A percentile compares a stretch with the other conserved stretches of the same genome.
Conservation (phyloP, 2,329 filamentous ascomycete genomes). For the Fusarium sororula region DNA sequence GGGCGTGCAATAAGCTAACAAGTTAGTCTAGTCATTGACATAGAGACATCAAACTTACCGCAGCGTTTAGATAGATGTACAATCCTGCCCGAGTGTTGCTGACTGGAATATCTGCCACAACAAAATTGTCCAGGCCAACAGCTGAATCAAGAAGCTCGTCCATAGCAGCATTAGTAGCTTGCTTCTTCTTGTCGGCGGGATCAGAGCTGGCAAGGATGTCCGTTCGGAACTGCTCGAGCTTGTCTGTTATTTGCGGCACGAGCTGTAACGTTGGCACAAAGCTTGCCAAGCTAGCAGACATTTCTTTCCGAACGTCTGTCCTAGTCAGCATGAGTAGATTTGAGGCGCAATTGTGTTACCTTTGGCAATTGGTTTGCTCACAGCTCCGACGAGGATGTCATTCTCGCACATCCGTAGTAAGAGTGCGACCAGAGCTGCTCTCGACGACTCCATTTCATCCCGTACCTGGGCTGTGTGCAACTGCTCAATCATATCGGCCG, state of each 20-base stretch:
- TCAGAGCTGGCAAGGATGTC: conserved; percentile 66
- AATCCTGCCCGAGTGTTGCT: conserved; percentile 82
- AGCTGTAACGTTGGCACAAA: conserved; percentile 69
- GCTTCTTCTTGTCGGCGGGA: conserved; percentile 62
- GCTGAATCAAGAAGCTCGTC: conserved; percentile 67
- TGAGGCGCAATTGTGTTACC: conserved; percentile 48
- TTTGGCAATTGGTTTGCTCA: conserved; percentile 63
- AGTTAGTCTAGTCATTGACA: neutral
- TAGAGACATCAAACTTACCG: conserved; percentile 60
- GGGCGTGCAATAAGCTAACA: conserved; percentile 80
- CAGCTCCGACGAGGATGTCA: conserved; percentile 59
- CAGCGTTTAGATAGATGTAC: conserved; percentile 85
- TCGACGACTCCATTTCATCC: conserved; percentile 68
- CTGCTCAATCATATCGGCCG: conserved; percentile 58
- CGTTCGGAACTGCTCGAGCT: conserved; percentile 66
- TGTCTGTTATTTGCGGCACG: conserved; percentile 61
- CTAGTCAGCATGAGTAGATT: neutral
- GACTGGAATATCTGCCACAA: conserved; percentile 71
- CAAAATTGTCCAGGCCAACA: conserved; percentile 64
- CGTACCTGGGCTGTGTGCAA: conserved; percentile 55
- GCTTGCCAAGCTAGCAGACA: conserved; percentile 60
- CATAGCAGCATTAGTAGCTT: conserved; percentile 58
- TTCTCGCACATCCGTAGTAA: conserved; percentile 71
- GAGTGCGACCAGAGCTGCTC: conserved; percentile 71
- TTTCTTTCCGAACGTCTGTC: conserved; percentile 56